Evolutionary conservation across 768 basidiomycete genomes (phyloP).

Genomic region (Phylloporus sp.): DNA sequence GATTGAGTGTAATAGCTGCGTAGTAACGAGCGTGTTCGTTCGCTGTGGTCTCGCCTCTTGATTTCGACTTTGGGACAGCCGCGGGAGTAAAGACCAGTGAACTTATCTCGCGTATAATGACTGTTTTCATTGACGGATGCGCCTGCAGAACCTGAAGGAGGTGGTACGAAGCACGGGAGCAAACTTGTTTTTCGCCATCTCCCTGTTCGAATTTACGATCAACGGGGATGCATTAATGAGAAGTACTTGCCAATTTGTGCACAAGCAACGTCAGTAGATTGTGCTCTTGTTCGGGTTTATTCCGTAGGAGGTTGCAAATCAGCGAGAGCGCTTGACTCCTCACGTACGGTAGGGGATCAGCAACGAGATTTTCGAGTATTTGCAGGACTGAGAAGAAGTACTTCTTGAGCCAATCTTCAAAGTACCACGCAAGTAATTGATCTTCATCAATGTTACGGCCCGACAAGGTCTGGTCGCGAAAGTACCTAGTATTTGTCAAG

Average conservation of each 20-base stretch:
- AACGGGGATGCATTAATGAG: background rate
- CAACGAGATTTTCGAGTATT: conserved; percentile 79
- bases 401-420: conserved; percentile 97
- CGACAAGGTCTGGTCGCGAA: conserved; percentile 79
- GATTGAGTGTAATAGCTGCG: conserved; percentile 90
- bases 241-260: conserved; percentile 79
- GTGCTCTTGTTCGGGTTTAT: conserved; percentile 96
- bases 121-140: conserved; percentile 89
- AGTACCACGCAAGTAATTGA: conserved; percentile 79
- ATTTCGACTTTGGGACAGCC: conserved; percentile 4
- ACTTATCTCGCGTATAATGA: conserved; percentile 85
- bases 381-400: conserved; percentile 92
- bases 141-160: conserved; percentile 84
- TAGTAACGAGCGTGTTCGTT: conserved; percentile 87
- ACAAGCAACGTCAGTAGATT: conserved; percentile 89
- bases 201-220: conserved; percentile 46
- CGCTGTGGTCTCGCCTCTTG: conserved; percentile 32
- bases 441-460: conserved; percentile 64
- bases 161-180: conserved; percentile 87
- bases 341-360: conserved; percentile 85
- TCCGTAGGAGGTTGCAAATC: conserved; percentile 74
- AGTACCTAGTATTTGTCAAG: conserved; percentile 56
- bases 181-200: conserved; percentile 82
- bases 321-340: conserved; percentile 79
- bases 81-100: conserved; percentile 54